These are phyloP conservation scores for Thoreauomyces humboldtii DNA, from an alignment of 192 early-diverging fungal species.

Conservation along the genomic window DNA sequence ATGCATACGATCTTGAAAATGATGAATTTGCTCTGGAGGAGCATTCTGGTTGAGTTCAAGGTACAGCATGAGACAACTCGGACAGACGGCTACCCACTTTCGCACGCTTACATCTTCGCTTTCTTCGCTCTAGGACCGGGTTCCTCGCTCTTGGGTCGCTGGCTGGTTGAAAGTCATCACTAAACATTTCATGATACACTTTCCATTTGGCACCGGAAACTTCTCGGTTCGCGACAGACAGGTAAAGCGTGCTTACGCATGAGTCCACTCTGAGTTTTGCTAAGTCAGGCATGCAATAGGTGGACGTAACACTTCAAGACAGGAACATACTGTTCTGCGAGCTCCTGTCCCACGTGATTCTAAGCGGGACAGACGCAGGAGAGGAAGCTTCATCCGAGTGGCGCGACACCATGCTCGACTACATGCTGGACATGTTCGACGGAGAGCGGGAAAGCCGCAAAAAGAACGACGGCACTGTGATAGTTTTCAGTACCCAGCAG, in stretches of 20 bases:
- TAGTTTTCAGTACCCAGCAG: conserved; percentile 6
- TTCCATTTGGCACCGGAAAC: conserved; percentile 70
- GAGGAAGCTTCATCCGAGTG: conserved; percentile 36
- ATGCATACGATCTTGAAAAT: conserved; percentile 62
- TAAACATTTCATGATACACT: conserved; percentile 68
- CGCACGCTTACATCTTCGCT: no score
- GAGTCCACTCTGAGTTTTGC: no score
- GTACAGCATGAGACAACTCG: no score
- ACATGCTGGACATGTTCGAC: conserved; percentile 53
- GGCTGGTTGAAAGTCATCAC: conserved; percentile 56
- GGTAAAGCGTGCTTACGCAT: conserved; percentile 35
- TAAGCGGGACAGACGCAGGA: conserved; percentile 10
- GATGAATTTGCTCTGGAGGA: conserved; percentile 70
- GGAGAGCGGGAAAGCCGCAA: conserved; percentile 16
- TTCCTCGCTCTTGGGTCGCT: conserved; percentile 51
- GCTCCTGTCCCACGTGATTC: conserved; percentile 56
- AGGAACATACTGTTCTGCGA: conserved; percentile 74
- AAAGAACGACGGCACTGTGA: neutral
- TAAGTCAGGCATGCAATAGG: no score
- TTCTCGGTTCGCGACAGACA: conserved; percentile 47
- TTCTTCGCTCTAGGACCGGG: no score
- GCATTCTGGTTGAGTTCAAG: conserved; percentile 26
- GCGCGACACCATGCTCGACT: conserved; percentile 54
- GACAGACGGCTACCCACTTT: no score
- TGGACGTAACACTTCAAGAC: conserved; percentile 51